Conservation (phyloP, 148 eudicot genomes). For the Spergularia bocconei region DNA sequence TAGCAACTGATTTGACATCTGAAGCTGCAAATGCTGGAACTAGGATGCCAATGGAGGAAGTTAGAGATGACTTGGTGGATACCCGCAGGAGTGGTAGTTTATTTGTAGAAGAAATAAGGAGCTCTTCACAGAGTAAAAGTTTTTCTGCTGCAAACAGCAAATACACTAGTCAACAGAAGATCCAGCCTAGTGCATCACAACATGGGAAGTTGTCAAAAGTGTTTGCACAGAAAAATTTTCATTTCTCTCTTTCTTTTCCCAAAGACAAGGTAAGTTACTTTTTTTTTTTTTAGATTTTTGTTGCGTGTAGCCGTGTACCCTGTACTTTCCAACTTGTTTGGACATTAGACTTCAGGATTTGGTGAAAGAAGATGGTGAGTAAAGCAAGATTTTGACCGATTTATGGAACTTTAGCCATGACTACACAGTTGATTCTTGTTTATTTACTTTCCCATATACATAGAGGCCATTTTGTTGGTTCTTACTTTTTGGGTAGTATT, state of each 20-base stretch:
- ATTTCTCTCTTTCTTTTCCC: slow-evolving; percentile 68
- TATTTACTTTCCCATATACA: background rate
- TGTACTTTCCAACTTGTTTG: no score
- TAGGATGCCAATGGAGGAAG: slow-evolving; percentile 30
- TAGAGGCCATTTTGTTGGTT: background rate
- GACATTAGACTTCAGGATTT: background rate
- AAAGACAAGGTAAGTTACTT: slow-evolving; percentile 55
- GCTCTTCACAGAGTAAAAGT: slow-evolving; percentile 29
- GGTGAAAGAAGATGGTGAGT: background rate
- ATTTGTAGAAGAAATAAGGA: slow-evolving; percentile 24
- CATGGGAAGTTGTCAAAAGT: slow-evolving; percentile 43
- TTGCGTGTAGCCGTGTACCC: background rate
- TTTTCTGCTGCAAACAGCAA: slow-evolving; percentile 27
- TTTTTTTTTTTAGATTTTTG: background rate
- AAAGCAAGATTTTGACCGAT: background rate
- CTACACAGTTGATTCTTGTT: background rate
- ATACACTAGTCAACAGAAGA: slow-evolving; percentile 41
- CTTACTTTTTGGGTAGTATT: no score
- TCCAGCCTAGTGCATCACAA: slow-evolving; percentile 29
- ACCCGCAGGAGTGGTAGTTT: slow-evolving; percentile 20
- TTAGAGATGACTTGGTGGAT: slow-evolving; percentile 26
- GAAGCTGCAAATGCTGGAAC: slow-evolving; percentile 31
- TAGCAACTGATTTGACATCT: slow-evolving; percentile 23
- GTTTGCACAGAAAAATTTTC: slow-evolving; percentile 56
- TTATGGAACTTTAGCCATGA: background rate